Percentiles rank a stretch among this genome's conserved stretches.
Evolutionary conservation across 2,329 filamentous ascomycete genomes (phyloP).

Genomic region (Annulohypoxylon truncatum): DNA sequence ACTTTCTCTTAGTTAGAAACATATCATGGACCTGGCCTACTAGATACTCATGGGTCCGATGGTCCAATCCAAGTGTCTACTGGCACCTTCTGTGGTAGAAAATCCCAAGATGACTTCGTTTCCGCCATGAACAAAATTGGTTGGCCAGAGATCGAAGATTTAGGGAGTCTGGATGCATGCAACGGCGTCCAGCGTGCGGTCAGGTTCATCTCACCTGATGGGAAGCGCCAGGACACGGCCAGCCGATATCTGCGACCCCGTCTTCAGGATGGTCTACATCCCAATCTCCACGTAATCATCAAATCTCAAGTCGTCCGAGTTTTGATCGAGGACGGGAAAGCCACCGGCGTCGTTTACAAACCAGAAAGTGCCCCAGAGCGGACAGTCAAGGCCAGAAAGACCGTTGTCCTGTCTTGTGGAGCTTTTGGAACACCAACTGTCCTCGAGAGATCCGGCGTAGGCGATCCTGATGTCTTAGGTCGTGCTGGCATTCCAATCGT

Average conservation of each 20-base stretch:
- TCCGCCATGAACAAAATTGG: slow-evolving; percentile 60
- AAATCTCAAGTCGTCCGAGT: slow-evolving; percentile 59
- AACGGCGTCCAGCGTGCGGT: slow-evolving; percentile 41
- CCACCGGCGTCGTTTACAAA: slow-evolving; percentile 29
- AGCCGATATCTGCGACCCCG: slow-evolving; percentile 64
- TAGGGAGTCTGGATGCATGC: slow-evolving; percentile 60
- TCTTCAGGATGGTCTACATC: slow-evolving; percentile 56
- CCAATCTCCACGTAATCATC: slow-evolving; percentile 64
- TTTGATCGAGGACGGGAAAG: slow-evolving; percentile 28
- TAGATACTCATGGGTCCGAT: slow-evolving; percentile 61
- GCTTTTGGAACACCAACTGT: slow-evolving; percentile 57
- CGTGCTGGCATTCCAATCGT: slow-evolving; percentile 50
- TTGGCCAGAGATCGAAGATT: slow-evolving; percentile 62
- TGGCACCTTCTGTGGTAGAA: slow-evolving; percentile 58
- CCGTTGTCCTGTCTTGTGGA: slow-evolving; percentile 57
- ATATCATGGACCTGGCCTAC: slow-evolving; percentile 60
- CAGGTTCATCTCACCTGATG: slow-evolving; percentile 50
- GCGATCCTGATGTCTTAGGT: slow-evolving; percentile 57
- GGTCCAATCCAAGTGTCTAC: slow-evolving; percentile 68
- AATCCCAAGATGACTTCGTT: slow-evolving; percentile 61
- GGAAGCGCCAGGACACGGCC: slow-evolving; percentile 63
- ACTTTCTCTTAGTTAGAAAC: slow-evolving; percentile 60
- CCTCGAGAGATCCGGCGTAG: slow-evolving; percentile 64
- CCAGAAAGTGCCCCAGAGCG: slow-evolving; percentile 44
- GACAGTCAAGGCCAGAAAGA: slow-evolving; percentile 40